Percentiles rank a stretch among this genome's conserved stretches.
These are phyloP conservation scores for Astrothelium macrocarpum DNA, from an alignment of 495 filamentous ascomycete species.

Conservation along the genomic window DNA sequence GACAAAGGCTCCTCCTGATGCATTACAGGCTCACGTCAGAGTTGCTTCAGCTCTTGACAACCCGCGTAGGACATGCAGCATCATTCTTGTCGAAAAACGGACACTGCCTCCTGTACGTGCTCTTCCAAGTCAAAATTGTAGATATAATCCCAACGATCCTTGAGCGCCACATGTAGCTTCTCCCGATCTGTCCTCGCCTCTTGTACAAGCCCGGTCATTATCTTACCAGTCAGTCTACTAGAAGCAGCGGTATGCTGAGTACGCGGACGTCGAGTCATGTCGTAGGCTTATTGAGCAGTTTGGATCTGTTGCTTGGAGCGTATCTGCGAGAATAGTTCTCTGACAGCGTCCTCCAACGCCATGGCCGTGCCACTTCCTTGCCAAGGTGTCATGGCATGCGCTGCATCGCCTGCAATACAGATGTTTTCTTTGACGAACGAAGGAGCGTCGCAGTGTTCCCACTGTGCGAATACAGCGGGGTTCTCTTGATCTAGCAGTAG, in stretches of 20 bases:
- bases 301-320: background rate
- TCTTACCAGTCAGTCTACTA: background rate
- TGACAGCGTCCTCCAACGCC: background rate
- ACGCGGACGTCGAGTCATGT: background rate
- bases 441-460: background rate
- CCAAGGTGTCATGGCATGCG: background rate
- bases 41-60: background rate
- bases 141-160: background rate
- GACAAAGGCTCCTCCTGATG: background rate
- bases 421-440: background rate
- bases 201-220: background rate
- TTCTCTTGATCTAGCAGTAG: constrained; percentile 7
- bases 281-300: background rate
- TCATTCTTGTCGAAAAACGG: background rate
- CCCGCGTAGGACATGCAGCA: too few relatives aligned
- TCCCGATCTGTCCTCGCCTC: background rate
- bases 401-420: background rate
- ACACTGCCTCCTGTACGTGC: background rate
- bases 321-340: background rate
- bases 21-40: background rate
- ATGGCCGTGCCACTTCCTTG: background rate
- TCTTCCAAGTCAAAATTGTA: background rate
- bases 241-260: background rate
- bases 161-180: background rate
- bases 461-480: background rate